Evolutionary conservation across 345 rosid species (phyloP), one percentile per base, ranked within the genome.

Genomic region (Salix koriyanagi): DNA sequence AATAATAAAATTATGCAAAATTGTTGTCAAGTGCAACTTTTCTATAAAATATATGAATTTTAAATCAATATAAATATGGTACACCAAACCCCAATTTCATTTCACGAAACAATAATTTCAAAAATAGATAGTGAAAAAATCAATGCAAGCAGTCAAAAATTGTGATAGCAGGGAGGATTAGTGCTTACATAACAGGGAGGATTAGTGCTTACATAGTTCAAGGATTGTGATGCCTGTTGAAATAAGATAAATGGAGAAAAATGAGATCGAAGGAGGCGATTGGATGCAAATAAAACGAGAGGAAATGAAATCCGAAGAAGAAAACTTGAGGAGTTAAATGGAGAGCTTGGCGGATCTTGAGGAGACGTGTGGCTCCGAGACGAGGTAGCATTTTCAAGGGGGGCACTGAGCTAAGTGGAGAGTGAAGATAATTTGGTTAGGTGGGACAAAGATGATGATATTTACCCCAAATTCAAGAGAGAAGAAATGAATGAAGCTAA

Each of bases 271-370:
- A 28, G 73, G 69, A 30, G 26, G 13, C 5, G 79, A 25, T 74
- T 74, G 66, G 70, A 81, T 46, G 37, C 26, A n/a, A 11, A 10
- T 68, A 81, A 79, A 75, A 67, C 11, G 78, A 65, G 52, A 75
- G 72, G 71, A 69, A 73, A 34, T 23, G 19, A 37, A 4, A 21
- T 10, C 39, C 15, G 48, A 32, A 61, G 52, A 14, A 78, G 71
- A 72, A 66, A 72, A 91, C 95, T 89, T 30, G 92, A 19, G 86
- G 60, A 56, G 85, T 76, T 78, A 81, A 89, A 67, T 89, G 88
- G 83, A 93, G 82, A 77, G 79, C 91, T 78, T 87, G 97, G 78
- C 96, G 91, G 89, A 96, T 89, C 89, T 94, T 97, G 46, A 79
- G 87, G 71, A 96, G 84, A 46, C 93, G 97, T 85, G 83, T 82